Evolutionary conservation across 129 eudicot species (phyloP).

Genomic region (Dittrichia graveolens): DNA sequence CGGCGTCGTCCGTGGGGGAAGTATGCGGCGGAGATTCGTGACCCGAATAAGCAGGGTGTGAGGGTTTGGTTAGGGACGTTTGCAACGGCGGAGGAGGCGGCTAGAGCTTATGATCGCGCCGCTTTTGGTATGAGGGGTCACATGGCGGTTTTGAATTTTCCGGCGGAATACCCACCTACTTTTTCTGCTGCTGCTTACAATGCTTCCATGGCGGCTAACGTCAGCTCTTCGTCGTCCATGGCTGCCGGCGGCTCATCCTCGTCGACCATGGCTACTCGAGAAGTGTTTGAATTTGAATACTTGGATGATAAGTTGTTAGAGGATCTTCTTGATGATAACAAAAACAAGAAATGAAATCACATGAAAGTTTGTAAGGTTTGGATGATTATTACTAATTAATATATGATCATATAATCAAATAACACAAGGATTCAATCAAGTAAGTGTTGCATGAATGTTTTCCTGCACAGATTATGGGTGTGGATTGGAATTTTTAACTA

Average conservation of each 20-base stretch:
- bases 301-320: conserved; percentile 56
- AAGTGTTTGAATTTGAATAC: conserved; percentile 56
- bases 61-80: conserved; percentile 56
- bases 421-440: conserved; percentile 10
- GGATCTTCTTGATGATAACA: conserved; percentile 53
- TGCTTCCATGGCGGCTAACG: not conserved
- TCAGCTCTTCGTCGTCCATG: not conserved
- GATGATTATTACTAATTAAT: not conserved
- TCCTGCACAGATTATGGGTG: conserved; percentile 22
- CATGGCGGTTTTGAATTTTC: conserved; percentile 53
- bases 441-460: conserved; percentile 31
- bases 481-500: not conserved
- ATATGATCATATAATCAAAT: conserved; percentile 1
- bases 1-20: conserved; percentile 60
- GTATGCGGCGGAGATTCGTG: conserved; percentile 57
- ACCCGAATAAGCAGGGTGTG: conserved; percentile 38
- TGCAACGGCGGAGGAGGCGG: conserved; percentile 55
- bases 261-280: conserved; percentile 1
- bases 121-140: conserved; percentile 49
- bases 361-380: conserved; percentile 23
- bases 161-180: conserved; percentile 45
- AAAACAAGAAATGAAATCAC: conserved; percentile 31
- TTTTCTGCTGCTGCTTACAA: conserved; percentile 34
- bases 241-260: not conserved
- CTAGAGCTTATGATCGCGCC: conserved; percentile 55